Base-by-base conservation (phyloP, 148 eudicot species). In the Rhododendron williamsianum region DNA sequence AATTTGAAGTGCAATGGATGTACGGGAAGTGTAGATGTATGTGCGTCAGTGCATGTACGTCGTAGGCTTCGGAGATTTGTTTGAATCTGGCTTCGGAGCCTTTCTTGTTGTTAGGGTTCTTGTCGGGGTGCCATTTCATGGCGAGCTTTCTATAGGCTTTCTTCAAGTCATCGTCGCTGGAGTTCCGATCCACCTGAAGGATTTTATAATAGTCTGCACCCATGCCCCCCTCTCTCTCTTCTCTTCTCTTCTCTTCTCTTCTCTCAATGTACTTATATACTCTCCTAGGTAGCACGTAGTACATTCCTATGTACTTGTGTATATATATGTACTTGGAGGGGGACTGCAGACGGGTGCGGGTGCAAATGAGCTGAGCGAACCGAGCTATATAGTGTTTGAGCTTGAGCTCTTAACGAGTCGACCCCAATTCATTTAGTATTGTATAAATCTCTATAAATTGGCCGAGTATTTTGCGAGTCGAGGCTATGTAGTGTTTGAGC, bases 91-190 rank as follows among this genome's bases (percentile, higher is more conserved):
- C 94, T 81, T 94, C 96, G 56, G 96, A 93, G 15, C 89, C 92
- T 78, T 91, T 91, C 77, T 93, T 93, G 89, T 87, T 92, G 83
- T 89, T 92, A 87, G 94, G 94, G 92, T 92, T 92, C 72, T 93
- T 93, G 74, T 93, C 96, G 6, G 96, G 96, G 52, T 93, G 94
- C 93, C 96, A 93, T 85, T 92, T 93, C 94, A 93, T 93, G 67
- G 94, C 96, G 49, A 93, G 92, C 83, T 90, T 93, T 0, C 93
- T 90, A 35, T 94, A 94, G 3, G 96, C 93, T 74, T 92, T 92
- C 78, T 92, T 92, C 81, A 92, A 86, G 85, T 93, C 95, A 83
- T 92, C 97, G 3, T 93, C 95, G 51, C 86, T 94, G 15, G 95
- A 91, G 60, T 52, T 88, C 48, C 92, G 87, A 78, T 90, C 92